Percentiles rank a stretch among this genome's conserved stretches.
Evolutionary conservation across 257 asterid genomes (phyloP).

Genomic region (Forsythia viridissima): DNA sequence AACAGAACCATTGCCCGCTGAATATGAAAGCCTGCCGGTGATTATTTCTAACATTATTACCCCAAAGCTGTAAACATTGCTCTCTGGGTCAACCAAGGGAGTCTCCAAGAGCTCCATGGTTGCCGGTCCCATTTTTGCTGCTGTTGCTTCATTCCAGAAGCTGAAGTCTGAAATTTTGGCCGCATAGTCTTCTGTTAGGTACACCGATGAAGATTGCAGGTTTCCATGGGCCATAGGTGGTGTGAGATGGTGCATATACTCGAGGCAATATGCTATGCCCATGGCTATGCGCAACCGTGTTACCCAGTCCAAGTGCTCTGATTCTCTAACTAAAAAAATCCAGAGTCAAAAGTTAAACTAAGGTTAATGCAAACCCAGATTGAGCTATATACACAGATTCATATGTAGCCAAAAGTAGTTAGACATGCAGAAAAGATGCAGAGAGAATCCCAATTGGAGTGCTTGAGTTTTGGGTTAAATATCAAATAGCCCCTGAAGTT

Average conservation of each 20-base stretch:
- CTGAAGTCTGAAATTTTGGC: conserved; percentile 74
- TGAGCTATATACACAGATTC: neutral
- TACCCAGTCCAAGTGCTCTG: conserved; percentile 90
- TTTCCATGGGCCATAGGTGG: conserved; percentile 68
- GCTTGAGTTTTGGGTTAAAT: too few relatives aligned
- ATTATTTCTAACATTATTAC: conserved; percentile 69
- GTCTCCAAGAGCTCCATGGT: conserved; percentile 32
- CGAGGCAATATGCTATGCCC: conserved; percentile 84
- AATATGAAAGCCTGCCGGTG: conserved; percentile 63
- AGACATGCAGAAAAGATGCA: too few relatives aligned
- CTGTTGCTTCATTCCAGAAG: conserved; percentile 68
- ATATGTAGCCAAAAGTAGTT: too few relatives aligned
- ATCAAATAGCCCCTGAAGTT: too few relatives aligned
- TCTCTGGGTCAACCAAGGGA: conserved; percentile 55
- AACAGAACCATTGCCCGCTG: conserved; percentile 59
- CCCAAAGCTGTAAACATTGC: conserved; percentile 72
- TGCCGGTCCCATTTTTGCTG: conserved; percentile 22
- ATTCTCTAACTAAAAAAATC: conserved; percentile 56
- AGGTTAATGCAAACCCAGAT: neutral
- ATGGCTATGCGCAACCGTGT: conserved; percentile 77
- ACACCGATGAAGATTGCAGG: conserved; percentile 56
- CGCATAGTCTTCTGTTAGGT: conserved; percentile 91
- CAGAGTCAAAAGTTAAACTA: neutral
- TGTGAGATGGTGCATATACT: conserved; percentile 75
- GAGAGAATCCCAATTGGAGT: too few relatives aligned